Evolutionary conservation across 108 stramenopile genomes (phyloP).

Genomic region (Nannochloropsis gaditana): DNA sequence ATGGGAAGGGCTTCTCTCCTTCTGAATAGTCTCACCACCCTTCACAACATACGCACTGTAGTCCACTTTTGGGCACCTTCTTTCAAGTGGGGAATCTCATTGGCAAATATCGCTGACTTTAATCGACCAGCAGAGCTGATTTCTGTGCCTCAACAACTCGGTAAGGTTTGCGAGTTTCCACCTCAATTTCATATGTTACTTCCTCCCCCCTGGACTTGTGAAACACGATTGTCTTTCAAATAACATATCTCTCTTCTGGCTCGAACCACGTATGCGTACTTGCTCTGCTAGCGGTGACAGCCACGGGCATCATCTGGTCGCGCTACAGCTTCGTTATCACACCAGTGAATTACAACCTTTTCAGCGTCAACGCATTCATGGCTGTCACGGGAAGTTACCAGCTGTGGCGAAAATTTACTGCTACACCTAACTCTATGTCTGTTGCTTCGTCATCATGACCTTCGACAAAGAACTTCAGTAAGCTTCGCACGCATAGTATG

Average conservation of each 20-base stretch:
- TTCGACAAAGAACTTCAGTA: too few species aligned
- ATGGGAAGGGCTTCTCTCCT: too few species aligned
- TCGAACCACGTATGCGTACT: background rate
- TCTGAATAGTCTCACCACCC: too few species aligned
- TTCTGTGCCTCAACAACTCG: slow-evolving; percentile 26
- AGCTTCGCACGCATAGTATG: too few species aligned
- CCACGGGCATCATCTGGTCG: slow-evolving; percentile 47
- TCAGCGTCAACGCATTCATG: slow-evolving; percentile 47
- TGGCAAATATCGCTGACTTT: slow-evolving; percentile 40
- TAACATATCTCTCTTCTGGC: slow-evolving; percentile 16
- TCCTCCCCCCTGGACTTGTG: background rate
- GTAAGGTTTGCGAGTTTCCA: background rate
- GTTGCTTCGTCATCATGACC: too few species aligned
- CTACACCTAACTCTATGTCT: background rate
- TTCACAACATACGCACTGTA: background rate
- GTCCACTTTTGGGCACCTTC: slow-evolving; percentile 31
- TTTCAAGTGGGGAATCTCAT: slow-evolving; percentile 30
- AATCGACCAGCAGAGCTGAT: slow-evolving; percentile 38
- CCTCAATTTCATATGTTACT: background rate
- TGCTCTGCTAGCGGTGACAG: slow-evolving; percentile 26
- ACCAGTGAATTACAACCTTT: slow-evolving; percentile 52
- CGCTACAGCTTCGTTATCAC: slow-evolving; percentile 51
- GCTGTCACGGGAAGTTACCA: slow-evolving; percentile 49
- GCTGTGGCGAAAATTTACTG: slow-evolving; percentile 38
- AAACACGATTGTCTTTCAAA: slow-evolving; percentile 26